Base-by-base conservation (phyloP, 1,284 basidiomycete genomes). In the Waitea zeae region DNA sequence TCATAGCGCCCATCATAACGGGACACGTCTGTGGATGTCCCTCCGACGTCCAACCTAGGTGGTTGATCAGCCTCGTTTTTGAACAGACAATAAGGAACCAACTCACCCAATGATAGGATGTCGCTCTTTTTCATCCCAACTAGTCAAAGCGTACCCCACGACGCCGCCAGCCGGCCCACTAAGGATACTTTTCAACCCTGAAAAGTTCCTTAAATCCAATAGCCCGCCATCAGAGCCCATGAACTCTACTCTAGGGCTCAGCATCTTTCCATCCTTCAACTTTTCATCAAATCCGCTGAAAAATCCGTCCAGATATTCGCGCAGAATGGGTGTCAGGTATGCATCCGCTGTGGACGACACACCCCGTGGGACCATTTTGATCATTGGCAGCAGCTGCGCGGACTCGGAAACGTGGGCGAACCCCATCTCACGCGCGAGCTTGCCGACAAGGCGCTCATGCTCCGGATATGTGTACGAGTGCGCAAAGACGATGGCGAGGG, bases 271-370 rank as follows among this genome's bases (percentile, higher is more conserved):
- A 17, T 62, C 56, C 30, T 57, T 52, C 37, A 89, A 58, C 42
- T 76, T 72, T 22, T 63, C 66, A 43, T 92, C 82, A 45, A 96
- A 96, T 0, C 90, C 89, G 20, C 58, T 54, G 56, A 90, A 95
- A 62, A 96, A 95, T 0, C 88, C 86, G 42, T 90, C 78, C n/a
- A 96, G 67, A 48, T 96, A 96, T 19, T 72, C 65, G 15, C 69
- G 61, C 22, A 96, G 57, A 32, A 95, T 82, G 1, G 92, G 93
- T 0, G 92, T 96, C 19, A 97, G 71, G 52, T 98, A 98, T 2
- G 93, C 95, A 46, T 98, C 93, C 0, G 90, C 93, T 0, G 89
- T 95, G 0, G 87, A 78, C 0, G 87, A 92, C 3, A 84, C 77
- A 0, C 89, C 93, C 4, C 93, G 78, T 1, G 89, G 81, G 3